Percentiles rank a stretch among this genome's conserved stretches.
These are phyloP conservation scores for Spergularia marina DNA, from an alignment of 148 eudicot species.

Conservation along the genomic window DNA sequence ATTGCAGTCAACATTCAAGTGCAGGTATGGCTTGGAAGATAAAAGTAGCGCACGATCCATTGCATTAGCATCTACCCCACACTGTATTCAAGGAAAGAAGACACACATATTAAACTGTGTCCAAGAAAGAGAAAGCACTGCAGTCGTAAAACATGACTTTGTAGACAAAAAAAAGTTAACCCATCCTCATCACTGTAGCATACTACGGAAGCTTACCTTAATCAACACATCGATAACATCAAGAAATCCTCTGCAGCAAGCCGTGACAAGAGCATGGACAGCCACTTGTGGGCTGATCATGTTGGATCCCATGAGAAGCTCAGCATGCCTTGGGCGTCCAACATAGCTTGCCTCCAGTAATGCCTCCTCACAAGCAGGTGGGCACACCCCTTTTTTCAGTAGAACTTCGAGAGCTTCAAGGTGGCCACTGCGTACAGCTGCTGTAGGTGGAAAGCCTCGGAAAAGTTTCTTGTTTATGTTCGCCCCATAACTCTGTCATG, in stretches of 20 bases:
- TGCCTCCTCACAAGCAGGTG: conserved; percentile 68
- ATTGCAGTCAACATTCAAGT: conserved; percentile 58
- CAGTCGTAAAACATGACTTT: not conserved
- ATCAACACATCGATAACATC: conserved; percentile 61
- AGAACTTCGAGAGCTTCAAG: conserved; percentile 55
- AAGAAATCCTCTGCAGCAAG: conserved; percentile 62
- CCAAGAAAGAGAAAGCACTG: not conserved
- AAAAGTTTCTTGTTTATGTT: conserved; percentile 62
- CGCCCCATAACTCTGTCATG: conserved; percentile 56
- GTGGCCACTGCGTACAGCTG: conserved; percentile 65
- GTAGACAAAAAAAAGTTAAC: not conserved
- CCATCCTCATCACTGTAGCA: conserved; percentile 32
- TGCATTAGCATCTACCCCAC: conserved; percentile 62
- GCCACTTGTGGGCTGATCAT: conserved; percentile 62
- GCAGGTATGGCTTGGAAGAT: conserved; percentile 60
- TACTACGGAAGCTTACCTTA: conserved; percentile 42
- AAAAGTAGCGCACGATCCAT: conserved; percentile 53
- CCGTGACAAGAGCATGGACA: conserved; percentile 62
- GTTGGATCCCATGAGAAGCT: conserved; percentile 54
- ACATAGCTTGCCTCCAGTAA: conserved; percentile 61
- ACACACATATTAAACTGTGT: too few species aligned
- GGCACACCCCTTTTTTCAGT: conserved; percentile 45
- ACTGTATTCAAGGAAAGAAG: conserved; percentile 26
- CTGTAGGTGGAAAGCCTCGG: conserved; percentile 70
- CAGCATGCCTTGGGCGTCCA: conserved; percentile 51